Conservation (phyloP, 2,329 filamentous ascomycete genomes). For the Pseudocercospora musae region DNA sequence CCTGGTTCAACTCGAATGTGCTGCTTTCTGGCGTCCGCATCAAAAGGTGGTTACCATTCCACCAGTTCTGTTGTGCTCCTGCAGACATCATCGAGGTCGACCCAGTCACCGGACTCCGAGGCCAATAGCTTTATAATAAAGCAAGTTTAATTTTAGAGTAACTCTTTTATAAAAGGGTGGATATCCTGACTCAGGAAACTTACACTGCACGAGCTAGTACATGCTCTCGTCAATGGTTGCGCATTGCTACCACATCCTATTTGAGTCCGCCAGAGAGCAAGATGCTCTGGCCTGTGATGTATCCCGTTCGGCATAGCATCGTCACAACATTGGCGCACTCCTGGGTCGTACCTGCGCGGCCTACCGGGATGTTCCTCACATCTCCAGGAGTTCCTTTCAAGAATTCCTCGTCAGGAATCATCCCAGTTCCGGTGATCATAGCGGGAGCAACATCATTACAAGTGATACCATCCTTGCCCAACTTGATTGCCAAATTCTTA, state of each 20-base stretch:
- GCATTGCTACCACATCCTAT: conserved; percentile 7
- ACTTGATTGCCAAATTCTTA: conserved; percentile 59
- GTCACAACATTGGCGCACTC: conserved; percentile 61
- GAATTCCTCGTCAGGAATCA: conserved; percentile 57
- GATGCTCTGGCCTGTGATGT: conserved; percentile 38
- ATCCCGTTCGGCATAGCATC: conserved; percentile 60
- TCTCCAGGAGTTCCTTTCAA: conserved; percentile 50
- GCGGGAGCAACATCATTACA: conserved; percentile 68
- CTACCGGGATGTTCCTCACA: conserved; percentile 58
- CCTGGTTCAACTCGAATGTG: not conserved
- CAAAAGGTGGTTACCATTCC: not conserved
- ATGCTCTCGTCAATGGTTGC: not conserved
- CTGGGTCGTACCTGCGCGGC: conserved; percentile 55
- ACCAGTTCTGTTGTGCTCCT: not conserved
- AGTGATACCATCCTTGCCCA: conserved; percentile 61
- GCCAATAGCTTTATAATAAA: no score
- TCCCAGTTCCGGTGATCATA: conserved; percentile 58
- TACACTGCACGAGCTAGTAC: not conserved
- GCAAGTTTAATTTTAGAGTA: no score
- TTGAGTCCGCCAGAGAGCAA: conserved; percentile 33
- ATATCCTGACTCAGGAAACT: not conserved
- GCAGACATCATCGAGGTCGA: not conserved
- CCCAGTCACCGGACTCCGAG: no score
- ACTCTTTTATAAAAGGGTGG: no score
- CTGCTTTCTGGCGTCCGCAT: not conserved